These are phyloP conservation scores for Diddensiella transvaalensis DNA, from an alignment of 805 yeast genomes.

Conservation along the genomic window DNA sequence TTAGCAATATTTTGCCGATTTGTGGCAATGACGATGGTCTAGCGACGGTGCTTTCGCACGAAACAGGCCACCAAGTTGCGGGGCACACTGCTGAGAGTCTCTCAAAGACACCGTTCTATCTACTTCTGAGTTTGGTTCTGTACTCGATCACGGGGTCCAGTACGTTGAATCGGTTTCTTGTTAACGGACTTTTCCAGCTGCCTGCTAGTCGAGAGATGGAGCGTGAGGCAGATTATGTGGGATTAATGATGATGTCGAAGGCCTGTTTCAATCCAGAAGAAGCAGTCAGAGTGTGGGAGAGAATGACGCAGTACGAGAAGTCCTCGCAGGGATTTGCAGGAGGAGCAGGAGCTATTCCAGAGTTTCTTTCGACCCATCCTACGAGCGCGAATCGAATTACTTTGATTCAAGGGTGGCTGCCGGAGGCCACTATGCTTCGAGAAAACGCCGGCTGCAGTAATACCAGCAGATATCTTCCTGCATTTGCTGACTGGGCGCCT, in stretches of 20 bases:
- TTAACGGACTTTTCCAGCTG: slow-evolving; percentile 57
- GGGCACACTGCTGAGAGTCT: slow-evolving; percentile 85
- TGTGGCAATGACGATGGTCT: slow-evolving; percentile 82
- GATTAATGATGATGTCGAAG: slow-evolving; percentile 83
- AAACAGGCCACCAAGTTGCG: slow-evolving; percentile 90
- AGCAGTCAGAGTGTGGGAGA: slow-evolving; percentile 73
- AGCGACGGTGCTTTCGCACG: slow-evolving; percentile 94
- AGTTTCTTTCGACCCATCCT: slow-evolving; percentile 87
- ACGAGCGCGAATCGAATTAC: slow-evolving; percentile 67
- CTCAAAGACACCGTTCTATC: slow-evolving; percentile 70
- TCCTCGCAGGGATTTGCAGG: slow-evolving; percentile 26
- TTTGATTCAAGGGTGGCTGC: slow-evolving; percentile 62
- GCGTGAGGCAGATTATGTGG: slow-evolving; percentile 93
- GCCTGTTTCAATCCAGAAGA: slow-evolving; percentile 82
- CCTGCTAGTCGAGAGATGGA: slow-evolving; percentile 95
- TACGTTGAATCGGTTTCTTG: slow-evolving; percentile 48
- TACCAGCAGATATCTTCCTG: slow-evolving; percentile 7
- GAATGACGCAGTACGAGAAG: slow-evolving; percentile 62
- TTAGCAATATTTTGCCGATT: slow-evolving; percentile 70
- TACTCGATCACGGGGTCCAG: slow-evolving; percentile 61
- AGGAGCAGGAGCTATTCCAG: slow-evolving; percentile 39
- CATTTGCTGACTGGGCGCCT: slow-evolving; percentile 6
- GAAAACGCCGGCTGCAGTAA: slow-evolving; percentile 42
- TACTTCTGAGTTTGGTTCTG: slow-evolving; percentile 48
- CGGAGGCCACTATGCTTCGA: slow-evolving; percentile 39